Evolutionary conservation across 1,284 basidiomycete genomes (phyloP).

Genomic region (Rhodotorula sp.): DNA sequence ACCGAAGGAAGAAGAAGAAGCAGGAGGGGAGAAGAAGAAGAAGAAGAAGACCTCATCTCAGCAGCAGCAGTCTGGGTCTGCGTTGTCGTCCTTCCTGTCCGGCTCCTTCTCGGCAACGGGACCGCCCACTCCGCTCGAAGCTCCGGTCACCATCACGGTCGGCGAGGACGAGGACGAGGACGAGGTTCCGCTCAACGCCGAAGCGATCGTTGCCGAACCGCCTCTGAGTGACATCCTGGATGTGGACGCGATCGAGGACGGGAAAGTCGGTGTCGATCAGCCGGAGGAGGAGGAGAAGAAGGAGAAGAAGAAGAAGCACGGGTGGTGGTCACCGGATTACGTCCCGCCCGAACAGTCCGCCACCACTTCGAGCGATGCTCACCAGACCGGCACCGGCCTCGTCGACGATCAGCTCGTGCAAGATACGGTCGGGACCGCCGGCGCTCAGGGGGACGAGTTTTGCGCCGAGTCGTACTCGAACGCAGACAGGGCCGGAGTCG

Average conservation of each 20-base stretch:
- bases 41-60: neutral
- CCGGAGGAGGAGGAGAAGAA: neutral
- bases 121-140: conserved; percentile 8
- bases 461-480: conserved; percentile 11
- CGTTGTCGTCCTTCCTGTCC: conserved; percentile 18
- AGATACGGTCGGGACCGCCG: conserved; percentile 37
- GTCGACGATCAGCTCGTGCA: conserved; percentile 25
- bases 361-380: neutral
- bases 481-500: conserved; percentile 33
- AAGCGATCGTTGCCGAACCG: conserved; percentile 19
- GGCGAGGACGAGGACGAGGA: neutral
- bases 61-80: neutral
- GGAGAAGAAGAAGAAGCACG: conserved; percentile 7
- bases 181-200: conserved; percentile 23
- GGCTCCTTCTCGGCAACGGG: conserved; percentile 15
- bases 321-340: conserved; percentile 11
- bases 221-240: conserved; percentile 25
- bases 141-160: conserved; percentile 8
- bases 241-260: conserved; percentile 25
- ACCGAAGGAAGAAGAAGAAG: neutral
- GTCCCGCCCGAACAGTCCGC: neutral
- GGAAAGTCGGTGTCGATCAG: neutral
- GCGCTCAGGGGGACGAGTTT: conserved; percentile 34
- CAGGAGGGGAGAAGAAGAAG: too few relatives aligned
- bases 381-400: neutral